A percentile compares a stretch with the other conserved stretches of the same genome.
These are phyloP conservation scores for Eleusine coracana DNA, from an alignment of 176 grass and related monocot species.

Conservation along the genomic window DNA sequence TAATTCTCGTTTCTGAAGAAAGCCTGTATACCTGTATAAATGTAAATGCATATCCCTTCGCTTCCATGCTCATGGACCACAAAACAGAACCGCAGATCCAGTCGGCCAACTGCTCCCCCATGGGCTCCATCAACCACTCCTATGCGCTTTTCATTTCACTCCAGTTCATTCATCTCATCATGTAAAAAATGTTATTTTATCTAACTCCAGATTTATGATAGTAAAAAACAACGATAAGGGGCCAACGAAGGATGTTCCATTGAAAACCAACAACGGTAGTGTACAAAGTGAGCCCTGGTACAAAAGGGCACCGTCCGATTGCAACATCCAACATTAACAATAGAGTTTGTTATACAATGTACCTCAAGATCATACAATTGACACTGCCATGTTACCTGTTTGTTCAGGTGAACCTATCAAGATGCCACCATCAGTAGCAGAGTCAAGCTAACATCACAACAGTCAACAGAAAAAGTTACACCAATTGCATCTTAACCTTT, in stretches of 20 bases:
- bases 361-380: background rate
- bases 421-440: background rate
- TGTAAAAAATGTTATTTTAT: background rate
- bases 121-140: conserved; percentile 15
- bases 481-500: background rate
- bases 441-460: background rate
- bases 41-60: background rate
- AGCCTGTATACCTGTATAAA: conserved; percentile 30
- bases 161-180: background rate
- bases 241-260: background rate
- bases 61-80: conserved; percentile 37
- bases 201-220: background rate
- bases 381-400: background rate
- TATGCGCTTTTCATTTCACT: conserved; percentile 21
- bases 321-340: background rate
- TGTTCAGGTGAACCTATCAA: background rate
- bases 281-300: conserved; percentile 12
- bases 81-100: conserved; percentile 11
- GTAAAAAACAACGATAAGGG: background rate
- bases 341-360: conserved; percentile 23
- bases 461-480: background rate
- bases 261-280: conserved; percentile 2
- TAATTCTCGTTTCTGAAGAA: conserved; percentile 21
- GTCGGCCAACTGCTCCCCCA: conserved; percentile 30
- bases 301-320: conserved; percentile 1